Base-by-base conservation (phyloP, 1,284 basidiomycete species). In the Irpex sp. region DNA sequence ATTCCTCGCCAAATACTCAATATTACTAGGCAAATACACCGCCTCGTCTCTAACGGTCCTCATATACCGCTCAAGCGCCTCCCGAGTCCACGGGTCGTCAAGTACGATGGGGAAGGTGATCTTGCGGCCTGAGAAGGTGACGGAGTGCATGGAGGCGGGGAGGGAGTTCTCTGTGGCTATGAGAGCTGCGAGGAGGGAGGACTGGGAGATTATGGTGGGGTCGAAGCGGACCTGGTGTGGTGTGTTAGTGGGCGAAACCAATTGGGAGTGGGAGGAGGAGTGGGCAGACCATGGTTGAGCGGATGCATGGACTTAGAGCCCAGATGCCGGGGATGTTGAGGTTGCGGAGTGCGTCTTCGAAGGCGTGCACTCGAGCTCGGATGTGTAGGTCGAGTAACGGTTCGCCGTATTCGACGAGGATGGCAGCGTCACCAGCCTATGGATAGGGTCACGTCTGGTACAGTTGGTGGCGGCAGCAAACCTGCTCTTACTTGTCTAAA, bases 21-120 rank as follows among this genome's bases (percentile, higher is more conserved):
- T 73, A 67, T 91, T 91, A 70, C 83, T 86, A 0, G 88, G 89
- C 0, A 92, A 74, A 69, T 91, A 91, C 1, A 84, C 83, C 0
- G 89, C 88, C 59, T 81, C 81, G 59, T 81, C 76, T 11, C 88
- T 75, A 0, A 77, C 81, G 0, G 81, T 81, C 3, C 73, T 75
- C 81, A 85, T 85, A 70, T 89, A 90, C 59, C 79, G 77, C 39
- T 80, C 70, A 26, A 89, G 75, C 4, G 88, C 85, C 8, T 84
- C 83, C 11, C 75, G 76, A 58, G 75, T 82, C 81, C 86, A 85
- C 8, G 76, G 78, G 67, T 90, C 88, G 65, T 89, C 83, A 3
- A 89, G 79, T 0, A 82, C 83, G 31, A 89, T 82, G 0, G 89
- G 89, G 63, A 90, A 83, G 3, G 78, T 81, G 46, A 89, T 77